phyloP scores from a whole-genome alignment of 257 asterid genomes.

The Lithospermum erythrorhizon region DNA sequence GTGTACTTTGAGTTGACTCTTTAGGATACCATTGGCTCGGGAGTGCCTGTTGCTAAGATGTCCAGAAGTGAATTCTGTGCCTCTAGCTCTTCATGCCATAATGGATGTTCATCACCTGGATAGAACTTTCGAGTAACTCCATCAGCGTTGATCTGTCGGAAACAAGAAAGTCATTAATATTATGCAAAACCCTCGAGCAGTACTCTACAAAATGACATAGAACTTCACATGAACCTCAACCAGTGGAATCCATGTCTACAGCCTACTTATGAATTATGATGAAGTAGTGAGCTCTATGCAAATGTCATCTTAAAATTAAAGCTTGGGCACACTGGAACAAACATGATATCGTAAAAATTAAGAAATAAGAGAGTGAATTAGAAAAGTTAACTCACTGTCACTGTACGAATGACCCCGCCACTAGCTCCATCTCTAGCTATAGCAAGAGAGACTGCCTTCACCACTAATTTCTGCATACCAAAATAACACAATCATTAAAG shows the following conservation, averaged over 20 bases:
- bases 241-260: background rate
- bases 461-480: conserved; percentile 46
- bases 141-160: conserved; percentile 48
- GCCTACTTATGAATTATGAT: background rate
- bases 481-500: background rate
- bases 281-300: too few relatives aligned
- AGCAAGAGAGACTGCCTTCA: conserved; percentile 84
- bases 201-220: background rate
- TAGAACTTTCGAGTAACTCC: conserved; percentile 52
- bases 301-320: too few relatives aligned
- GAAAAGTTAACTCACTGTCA: conserved; percentile 46
- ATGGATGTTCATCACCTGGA: conserved; percentile 58
- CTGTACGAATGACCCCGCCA: conserved; percentile 80
- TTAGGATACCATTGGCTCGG: conserved; percentile 55
- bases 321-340: background rate
- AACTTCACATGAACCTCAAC: background rate
- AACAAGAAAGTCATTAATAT: background rate
- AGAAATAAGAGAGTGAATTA: background rate
- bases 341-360: background rate
- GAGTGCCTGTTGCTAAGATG: conserved; percentile 24
- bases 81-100: conserved; percentile 80
- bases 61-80: conserved; percentile 57
- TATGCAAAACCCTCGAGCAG: too few relatives aligned
- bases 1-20: background rate
- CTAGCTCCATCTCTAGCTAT: conserved; percentile 93